A percentile compares a stretch with the other conserved stretches of the same genome.
Evolutionary conservation across 495 filamentous ascomycete species (phyloP).

Genomic region (Penicilliopsis zonata): DNA sequence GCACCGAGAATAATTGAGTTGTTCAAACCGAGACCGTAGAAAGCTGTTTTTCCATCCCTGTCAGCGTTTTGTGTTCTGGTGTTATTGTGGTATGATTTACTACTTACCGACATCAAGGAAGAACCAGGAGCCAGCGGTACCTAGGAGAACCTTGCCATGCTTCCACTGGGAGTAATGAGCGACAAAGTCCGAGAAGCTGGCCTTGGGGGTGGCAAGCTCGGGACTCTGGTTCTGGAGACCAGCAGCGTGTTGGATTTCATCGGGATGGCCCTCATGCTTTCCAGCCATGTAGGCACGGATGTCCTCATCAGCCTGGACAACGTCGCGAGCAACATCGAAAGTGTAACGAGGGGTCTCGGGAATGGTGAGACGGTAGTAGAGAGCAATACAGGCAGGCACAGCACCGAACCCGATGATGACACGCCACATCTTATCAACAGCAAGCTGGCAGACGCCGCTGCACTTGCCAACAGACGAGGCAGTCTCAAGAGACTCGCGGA

Average conservation of each 20-base stretch:
- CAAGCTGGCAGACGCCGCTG: slow-evolving; percentile 50
- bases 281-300: slow-evolving; percentile 51
- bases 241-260: slow-evolving; percentile 45
- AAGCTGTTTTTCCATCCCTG: no score
- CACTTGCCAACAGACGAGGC: slow-evolving; percentile 39
- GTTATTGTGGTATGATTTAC: no score
- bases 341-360: slow-evolving; percentile 77
- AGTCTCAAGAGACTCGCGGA: slow-evolving; percentile 51
- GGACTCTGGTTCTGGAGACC: slow-evolving; percentile 27
- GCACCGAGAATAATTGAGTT: slow-evolving; percentile 53
- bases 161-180: slow-evolving; percentile 53
- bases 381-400: slow-evolving; percentile 63
- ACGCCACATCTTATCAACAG: slow-evolving; percentile 84
- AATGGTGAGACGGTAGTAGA: slow-evolving; percentile 83
- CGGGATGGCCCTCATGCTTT: slow-evolving; percentile 43
- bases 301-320: slow-evolving; percentile 55
- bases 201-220: slow-evolving; percentile 44
- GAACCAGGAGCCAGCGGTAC: slow-evolving; percentile 73
- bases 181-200: slow-evolving; percentile 54
- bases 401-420: slow-evolving; percentile 65
- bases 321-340: slow-evolving; percentile 66
- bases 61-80: no score
- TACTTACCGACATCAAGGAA: slow-evolving; percentile 49
- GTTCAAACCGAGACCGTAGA: slow-evolving; percentile 73
- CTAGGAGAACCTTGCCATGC: slow-evolving; percentile 57